A percentile compares a stretch with the other conserved stretches of the same genome.
Conservation (phyloP, 306 rosid species). For the Lotus japonicus region DNA sequence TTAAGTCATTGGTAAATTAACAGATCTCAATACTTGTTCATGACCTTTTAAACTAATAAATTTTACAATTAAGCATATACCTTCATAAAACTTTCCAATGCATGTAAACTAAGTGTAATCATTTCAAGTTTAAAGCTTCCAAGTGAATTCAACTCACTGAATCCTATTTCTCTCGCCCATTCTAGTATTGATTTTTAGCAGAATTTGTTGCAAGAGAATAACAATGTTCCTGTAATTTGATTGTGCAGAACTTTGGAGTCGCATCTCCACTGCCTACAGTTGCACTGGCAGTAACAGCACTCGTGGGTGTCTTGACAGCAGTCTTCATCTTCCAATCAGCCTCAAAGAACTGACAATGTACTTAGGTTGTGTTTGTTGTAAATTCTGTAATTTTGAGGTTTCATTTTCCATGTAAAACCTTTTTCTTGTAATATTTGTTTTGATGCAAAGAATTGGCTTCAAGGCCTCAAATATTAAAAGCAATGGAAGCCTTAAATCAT, state of each 20-base stretch:
- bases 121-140: background rate
- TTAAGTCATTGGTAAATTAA: no score
- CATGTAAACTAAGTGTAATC: background rate
- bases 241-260: conserved; percentile 84
- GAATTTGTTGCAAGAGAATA: background rate
- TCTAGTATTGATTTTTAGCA: background rate
- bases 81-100: conserved; percentile 3
- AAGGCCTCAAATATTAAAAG: background rate
- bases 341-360: conserved; percentile 47
- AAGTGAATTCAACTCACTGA: background rate
- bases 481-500: background rate
- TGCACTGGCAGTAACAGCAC: conserved; percentile 78
- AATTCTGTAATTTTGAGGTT: conserved; percentile 22
- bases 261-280: conserved; percentile 63
- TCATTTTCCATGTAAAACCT: conserved; percentile 5
- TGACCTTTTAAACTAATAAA: background rate
- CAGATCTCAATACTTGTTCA: no score
- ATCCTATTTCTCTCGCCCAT: background rate
- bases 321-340: conserved; percentile 94
- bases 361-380: conserved; percentile 25
- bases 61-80: background rate
- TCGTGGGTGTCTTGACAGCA: conserved; percentile 81
- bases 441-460: conserved; percentile 14
- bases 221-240: background rate
- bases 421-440: conserved; percentile 26